Percentiles rank a stretch among this genome's conserved stretches.
phyloP scores from a whole-genome alignment of 2,329 filamentous ascomycete species.

The Microascus cirrosus region DNA sequence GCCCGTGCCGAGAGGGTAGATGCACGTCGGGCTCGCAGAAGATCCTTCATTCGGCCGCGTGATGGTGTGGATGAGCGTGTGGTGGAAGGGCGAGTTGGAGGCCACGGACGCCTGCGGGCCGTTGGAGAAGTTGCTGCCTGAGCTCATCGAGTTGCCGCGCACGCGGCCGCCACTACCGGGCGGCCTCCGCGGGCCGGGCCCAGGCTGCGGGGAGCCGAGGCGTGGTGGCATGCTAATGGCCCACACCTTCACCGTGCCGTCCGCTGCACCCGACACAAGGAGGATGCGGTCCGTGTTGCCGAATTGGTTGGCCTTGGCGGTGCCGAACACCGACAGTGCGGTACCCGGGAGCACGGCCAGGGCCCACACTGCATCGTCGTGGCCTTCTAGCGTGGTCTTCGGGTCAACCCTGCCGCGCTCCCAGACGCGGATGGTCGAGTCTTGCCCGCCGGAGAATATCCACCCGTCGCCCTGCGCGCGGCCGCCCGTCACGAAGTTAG shows the following conservation, averaged over 20 bases:
- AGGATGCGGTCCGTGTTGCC: constrained; percentile 78
- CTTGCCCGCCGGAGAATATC: constrained; percentile 96
- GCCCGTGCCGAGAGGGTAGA: constrained; percentile 71
- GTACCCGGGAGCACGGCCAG: constrained; percentile 85
- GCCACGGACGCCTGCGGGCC: constrained; percentile 83
- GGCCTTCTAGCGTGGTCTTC: constrained; percentile 86
- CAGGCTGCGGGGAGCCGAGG: constrained; percentile 67
- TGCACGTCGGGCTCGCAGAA: constrained; percentile 74
- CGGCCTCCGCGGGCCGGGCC: constrained; percentile 44
- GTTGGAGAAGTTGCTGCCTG: constrained; percentile 81
- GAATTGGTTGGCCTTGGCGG: constrained; percentile 51
- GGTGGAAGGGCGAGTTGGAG: constrained; percentile 75
- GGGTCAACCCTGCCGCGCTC: constrained; percentile 89
- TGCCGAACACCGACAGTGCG: constrained; percentile 69
- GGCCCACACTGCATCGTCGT: constrained; percentile 93
- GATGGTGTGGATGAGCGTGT: constrained; percentile 82
- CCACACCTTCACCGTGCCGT: constrained; percentile 89
- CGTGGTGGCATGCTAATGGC: constrained; percentile 86
- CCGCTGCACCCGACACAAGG: constrained; percentile 82
- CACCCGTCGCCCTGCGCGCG: constrained; percentile 86
- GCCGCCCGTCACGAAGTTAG: constrained; percentile 81
- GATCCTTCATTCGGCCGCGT: constrained; percentile 54
- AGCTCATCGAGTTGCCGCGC: constrained; percentile 86
- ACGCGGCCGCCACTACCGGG: constrained; percentile 57
- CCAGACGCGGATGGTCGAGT: constrained; percentile 89